These are phyloP conservation scores for Carex myosuroides DNA, from an alignment of 176 grass and related monocot species.

Conservation along the genomic window DNA sequence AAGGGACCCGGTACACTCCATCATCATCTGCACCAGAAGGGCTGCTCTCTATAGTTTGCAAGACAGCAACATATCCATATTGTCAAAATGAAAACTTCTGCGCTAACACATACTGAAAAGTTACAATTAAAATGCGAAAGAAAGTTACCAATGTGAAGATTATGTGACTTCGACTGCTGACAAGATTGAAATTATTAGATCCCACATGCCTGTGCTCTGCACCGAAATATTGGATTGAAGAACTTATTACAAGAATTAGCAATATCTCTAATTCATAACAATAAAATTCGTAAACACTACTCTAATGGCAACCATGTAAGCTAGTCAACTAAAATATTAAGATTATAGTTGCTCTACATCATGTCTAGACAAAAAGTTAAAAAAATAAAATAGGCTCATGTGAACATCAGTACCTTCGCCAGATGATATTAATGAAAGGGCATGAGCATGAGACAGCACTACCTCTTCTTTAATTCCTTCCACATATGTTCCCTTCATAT, in stretches of 20 bases:
- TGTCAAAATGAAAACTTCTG: slow-evolving; percentile 14
- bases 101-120: slow-evolving; percentile 24
- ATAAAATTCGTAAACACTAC: neutral
- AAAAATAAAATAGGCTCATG: neutral
- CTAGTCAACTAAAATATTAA: neutral
- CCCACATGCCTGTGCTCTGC: slow-evolving; percentile 97
- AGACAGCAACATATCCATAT: slow-evolving; percentile 9
- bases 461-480: slow-evolving; percentile 99
- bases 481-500: slow-evolving; percentile 81
- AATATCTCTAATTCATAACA: neutral
- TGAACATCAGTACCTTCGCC: slow-evolving; percentile 69
- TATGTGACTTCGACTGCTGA: slow-evolving; percentile 96
- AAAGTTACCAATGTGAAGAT: slow-evolving; percentile 94
- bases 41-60: slow-evolving; percentile 91
- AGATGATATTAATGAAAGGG: slow-evolving; percentile 94
- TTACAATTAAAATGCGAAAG: slow-evolving; percentile 3
- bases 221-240: slow-evolving; percentile 26
- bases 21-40: slow-evolving; percentile 70
- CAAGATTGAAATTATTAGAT: slow-evolving; percentile 96
- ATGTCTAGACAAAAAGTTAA: neutral
- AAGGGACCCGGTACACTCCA: neutral
- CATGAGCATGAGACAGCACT: slow-evolving; percentile 92
- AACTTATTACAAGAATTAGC: slow-evolving; percentile 12
- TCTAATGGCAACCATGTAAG: neutral
- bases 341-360: neutral